phyloP scores from a whole-genome alignment of 2,329 filamentous ascomycete genomes.

The Cryphonectria nitschkei region DNA sequence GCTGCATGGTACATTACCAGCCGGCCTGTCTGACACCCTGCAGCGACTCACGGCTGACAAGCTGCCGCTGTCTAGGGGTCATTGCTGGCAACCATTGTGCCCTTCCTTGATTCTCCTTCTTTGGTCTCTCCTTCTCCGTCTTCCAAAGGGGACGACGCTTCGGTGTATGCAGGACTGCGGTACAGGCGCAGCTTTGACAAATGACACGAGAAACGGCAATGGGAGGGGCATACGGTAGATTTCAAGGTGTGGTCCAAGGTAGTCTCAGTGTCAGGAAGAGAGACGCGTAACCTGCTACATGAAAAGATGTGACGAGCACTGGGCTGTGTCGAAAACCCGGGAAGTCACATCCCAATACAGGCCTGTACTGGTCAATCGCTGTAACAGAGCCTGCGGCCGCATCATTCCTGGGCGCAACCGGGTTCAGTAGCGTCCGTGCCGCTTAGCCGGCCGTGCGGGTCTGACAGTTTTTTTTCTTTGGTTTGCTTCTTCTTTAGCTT shows the following conservation, averaged over 20 bases:
- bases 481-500: too few relatives aligned
- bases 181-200: not conserved
- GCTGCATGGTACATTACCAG: too few relatives aligned
- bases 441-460: not conserved
- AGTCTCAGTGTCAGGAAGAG: not conserved
- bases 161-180: not conserved
- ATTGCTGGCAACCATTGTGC: not conserved
- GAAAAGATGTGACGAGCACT: not conserved
- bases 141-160: not conserved
- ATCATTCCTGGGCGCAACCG: not conserved
- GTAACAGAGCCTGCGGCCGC: not conserved
- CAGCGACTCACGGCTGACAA: not conserved
- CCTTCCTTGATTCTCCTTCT: rapidly evolving
- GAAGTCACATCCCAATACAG: not conserved
- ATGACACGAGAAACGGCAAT: not conserved
- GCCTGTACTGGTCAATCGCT: not conserved
- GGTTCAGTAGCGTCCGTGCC: not conserved
- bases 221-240: not conserved
- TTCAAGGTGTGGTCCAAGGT: not conserved
- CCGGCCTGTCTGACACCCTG: not conserved
- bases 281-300: not conserved
- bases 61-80: not conserved
- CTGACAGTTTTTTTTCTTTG: not conserved
- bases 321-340: not conserved
- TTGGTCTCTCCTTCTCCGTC: not conserved